Evolutionary conservation across 345 rosid genomes (phyloP), one percentile per base, ranked within the genome.

Genomic region (Brassica rapa): DNA sequence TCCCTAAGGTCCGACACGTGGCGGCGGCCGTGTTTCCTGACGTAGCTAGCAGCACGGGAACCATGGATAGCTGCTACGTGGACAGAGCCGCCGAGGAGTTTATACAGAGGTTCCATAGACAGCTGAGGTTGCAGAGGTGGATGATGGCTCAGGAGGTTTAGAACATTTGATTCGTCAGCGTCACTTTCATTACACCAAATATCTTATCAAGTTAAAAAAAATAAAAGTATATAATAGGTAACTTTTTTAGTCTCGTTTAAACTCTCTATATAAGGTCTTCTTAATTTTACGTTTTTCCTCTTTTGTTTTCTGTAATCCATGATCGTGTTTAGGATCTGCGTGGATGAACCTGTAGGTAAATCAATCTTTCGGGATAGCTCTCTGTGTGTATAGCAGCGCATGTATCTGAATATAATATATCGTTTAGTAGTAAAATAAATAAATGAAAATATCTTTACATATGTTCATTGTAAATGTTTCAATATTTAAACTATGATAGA

Each of bases 11-110:
- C 33, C 35, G 73, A 57, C 86, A 83, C 66, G 83, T 71, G 71
- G 84, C 89, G 21, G 86, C 77, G 11, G 82, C 91, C 0, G 84
- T 91, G 4, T 73, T 85, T 75, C 70, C 73, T 9, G 78, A 94
- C 56, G 94, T 94, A 3, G 75, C 84, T 86, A 93, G 83, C 63
- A 85, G 88, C 75, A 82, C 85, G 29, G 81, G 90, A 14, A 77
- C 68, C 84, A 82, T 24, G 92, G 91, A 7, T 73, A 87, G 81
- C 60, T 70, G 80, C 70, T 82, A 82, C 63, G 97, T 94, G 55
- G 97, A 94, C 63, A 81, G 77, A 82, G 95, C 88, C 0, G 97
- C 98, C 6, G 98, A 94, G 73, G 98, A 92, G 75, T 94, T 94
- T 77, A 94, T 94, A 57, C 85, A 84, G 72, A 90, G 85, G 74